A percentile compares a stretch with the other conserved stretches of the same genome.
Conservation (phyloP, 805 yeast genomes). For the Barnettozyma salicaria region DNA sequence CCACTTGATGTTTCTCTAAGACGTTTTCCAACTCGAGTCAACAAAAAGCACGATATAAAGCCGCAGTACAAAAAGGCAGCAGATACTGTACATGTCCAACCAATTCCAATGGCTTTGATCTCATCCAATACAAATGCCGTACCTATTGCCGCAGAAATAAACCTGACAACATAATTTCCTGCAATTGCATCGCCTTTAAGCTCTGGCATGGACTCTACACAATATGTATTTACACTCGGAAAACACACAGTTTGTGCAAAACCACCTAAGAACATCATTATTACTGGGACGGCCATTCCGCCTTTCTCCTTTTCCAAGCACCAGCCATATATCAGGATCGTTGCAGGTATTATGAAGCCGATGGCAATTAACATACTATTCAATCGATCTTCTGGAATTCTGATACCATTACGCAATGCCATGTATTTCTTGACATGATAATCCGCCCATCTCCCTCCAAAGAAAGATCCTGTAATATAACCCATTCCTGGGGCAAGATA, state of each 20-base stretch:
- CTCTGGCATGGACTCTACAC: conserved; percentile 52
- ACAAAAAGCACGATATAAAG: too few relatives aligned
- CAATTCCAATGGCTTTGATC: conserved; percentile 45
- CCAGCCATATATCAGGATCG: conserved; percentile 51
- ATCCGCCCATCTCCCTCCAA: conserved; percentile 52
- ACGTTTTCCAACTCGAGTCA: too few relatives aligned
- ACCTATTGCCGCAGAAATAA: conserved; percentile 44
- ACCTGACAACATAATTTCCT: conserved; percentile 45
- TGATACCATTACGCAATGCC: conserved; percentile 28
- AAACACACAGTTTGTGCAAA: conserved; percentile 45
- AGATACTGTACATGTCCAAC: conserved; percentile 49
- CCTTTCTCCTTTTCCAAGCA: conserved; percentile 42
- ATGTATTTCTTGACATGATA: conserved; percentile 39
- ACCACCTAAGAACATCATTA: conserved; percentile 42
- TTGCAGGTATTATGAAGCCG: conserved; percentile 37
- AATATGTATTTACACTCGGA: conserved; percentile 50
- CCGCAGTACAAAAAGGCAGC: conserved; percentile 34
- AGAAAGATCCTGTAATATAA: conserved; percentile 40
- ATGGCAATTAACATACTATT: conserved; percentile 33
- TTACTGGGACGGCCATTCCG: conserved; percentile 49
- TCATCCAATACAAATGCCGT: conserved; percentile 43
- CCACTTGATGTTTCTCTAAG: too few relatives aligned
- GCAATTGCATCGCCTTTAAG: conserved; percentile 51
- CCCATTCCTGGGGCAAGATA: conserved; percentile 56
- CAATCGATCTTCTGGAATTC: conserved; percentile 50